A percentile compares a stretch with the other conserved stretches of the same genome.
Conservation (phyloP, 2,329 filamentous ascomycete species). For the Cucurbitaria berberidis region DNA sequence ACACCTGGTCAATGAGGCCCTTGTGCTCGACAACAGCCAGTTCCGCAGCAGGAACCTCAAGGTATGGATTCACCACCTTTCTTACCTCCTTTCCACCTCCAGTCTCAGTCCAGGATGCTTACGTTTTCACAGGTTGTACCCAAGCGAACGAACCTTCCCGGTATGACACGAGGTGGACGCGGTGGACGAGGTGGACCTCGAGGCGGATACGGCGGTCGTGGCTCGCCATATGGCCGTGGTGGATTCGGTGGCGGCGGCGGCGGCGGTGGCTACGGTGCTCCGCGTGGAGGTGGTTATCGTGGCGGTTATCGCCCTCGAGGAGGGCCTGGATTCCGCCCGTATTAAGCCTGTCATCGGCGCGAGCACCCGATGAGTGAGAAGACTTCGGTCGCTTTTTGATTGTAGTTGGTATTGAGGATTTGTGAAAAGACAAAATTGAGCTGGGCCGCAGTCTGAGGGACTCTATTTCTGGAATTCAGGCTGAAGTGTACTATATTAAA, state of each 20-base stretch:
- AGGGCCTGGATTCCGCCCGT: constrained; percentile 29
- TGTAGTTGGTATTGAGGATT: not conserved
- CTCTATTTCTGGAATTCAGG: not conserved
- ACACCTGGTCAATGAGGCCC: constrained; percentile 86
- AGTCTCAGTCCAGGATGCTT: constrained; percentile 8
- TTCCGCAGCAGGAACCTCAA: constrained; percentile 96
- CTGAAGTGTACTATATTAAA: not conserved
- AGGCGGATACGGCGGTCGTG: constrained; percentile 58
- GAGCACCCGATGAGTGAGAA: not conserved
- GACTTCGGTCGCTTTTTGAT: constrained; percentile 3
- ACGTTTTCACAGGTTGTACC: constrained; percentile 68
- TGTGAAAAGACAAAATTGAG: constrained; percentile 8
- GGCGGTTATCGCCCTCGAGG: constrained; percentile 46
- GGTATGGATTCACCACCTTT: constrained; percentile 57
- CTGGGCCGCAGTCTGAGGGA: not conserved
- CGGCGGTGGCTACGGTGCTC: constrained; percentile 35
- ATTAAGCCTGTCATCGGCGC: constrained; percentile 7
- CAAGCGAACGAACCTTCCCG: constrained; percentile 95
- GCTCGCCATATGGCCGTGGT: constrained; percentile 52
- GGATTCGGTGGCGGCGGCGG: constrained; percentile 45
- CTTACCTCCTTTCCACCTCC: constrained; percentile 11
- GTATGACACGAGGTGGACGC: constrained; percentile 83
- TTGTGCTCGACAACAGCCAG: constrained; percentile 94
- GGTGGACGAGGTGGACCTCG: constrained; percentile 59
- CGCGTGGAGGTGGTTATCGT: constrained; percentile 52